Base-by-base conservation (phyloP, 768 basidiomycete species). In the Termitomyces sp. region DNA sequence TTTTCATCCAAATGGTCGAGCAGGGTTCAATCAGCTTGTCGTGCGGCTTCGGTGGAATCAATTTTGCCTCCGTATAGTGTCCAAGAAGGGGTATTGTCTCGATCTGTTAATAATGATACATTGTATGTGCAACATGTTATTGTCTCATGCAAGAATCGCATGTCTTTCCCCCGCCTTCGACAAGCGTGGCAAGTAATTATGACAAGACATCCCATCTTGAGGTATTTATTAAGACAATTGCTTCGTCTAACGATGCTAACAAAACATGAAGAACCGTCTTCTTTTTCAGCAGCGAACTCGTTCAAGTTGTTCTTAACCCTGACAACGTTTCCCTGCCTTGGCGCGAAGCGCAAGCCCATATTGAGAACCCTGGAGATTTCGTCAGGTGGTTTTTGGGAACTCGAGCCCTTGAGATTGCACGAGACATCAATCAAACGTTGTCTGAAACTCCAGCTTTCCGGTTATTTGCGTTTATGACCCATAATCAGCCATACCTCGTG, bases 71-170 rank as follows among this genome's bases (percentile, higher is more conserved):
- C 78, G 30, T 76, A 78, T 52, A 67, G 77, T 19, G 67, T 79
- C 14, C 78, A 80, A 56, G 77, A 78, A 64, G 78, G 78, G 21
- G 73, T 80, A 17, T 62, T 80, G 50, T 71, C 73, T 49, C 70
- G 74, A 37, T 75, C 77, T 5, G 68, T 68, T 33, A 68, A 70
- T n/a, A 57, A 66, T 26, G 66, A 69, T 41, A 67, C 68, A 1
- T 68, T 77, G 53, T 79, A 76, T 60, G 75, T 79, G 11, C 78
- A 79, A 51, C 78, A 78, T 59, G 65, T 78, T 40, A 56, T 78
- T 3, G 55, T 78, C 54, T 59, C 62, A 14, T 62, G 72, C 49
- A 62, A 67, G 15, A 50, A 57, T 7, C 55, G 56, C 23, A 58
- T 61, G 0, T 64, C 68, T 10, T 15, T 72, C 0, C 3, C 54